Conservation (phyloP, 2,329 filamentous ascomycete species). For the Talaromyces piceae region DNA sequence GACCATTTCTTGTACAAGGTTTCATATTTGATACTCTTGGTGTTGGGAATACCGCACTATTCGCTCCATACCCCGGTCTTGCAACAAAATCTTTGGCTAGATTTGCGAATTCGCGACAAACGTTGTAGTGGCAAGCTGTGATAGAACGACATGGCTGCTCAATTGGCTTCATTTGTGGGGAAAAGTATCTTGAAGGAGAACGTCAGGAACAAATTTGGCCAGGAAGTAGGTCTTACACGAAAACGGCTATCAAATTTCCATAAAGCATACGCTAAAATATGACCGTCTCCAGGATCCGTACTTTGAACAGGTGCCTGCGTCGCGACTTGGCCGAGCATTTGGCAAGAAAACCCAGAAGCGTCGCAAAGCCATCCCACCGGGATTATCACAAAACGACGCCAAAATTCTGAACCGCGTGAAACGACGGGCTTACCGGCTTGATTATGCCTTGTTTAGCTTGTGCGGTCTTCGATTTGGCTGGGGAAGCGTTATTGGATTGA, state of each 20-base stretch:
- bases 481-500: slow-evolving; percentile 74
- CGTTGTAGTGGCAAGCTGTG: not conserved
- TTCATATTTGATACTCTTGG: too few species aligned
- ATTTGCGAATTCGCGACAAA: not conserved
- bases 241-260: not conserved
- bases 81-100: not conserved
- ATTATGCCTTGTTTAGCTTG: slow-evolving; percentile 75
- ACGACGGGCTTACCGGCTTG: slow-evolving; percentile 73
- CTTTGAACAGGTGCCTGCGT: slow-evolving; percentile 74
- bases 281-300: slow-evolving; percentile 68
- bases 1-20: too few species aligned
- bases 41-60: too few species aligned
- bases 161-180: slow-evolving; percentile 19
- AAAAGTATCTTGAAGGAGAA: slow-evolving; percentile 31
- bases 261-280: not conserved
- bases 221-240: slow-evolving; percentile 25
- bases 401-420: slow-evolving; percentile 80
- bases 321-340: slow-evolving; percentile 57
- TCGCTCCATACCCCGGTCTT: too few species aligned
- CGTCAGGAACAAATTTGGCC: slow-evolving; percentile 35
- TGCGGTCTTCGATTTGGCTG: slow-evolving; percentile 81
- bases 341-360: slow-evolving; percentile 70
- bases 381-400: slow-evolving; percentile 74
- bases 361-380: slow-evolving; percentile 75
- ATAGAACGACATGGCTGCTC: slow-evolving; percentile 14